Evolutionary conservation across 768 basidiomycete genomes (phyloP), one percentile per base, ranked within the genome.

Genomic region (Sarcodon aspratus): DNA sequence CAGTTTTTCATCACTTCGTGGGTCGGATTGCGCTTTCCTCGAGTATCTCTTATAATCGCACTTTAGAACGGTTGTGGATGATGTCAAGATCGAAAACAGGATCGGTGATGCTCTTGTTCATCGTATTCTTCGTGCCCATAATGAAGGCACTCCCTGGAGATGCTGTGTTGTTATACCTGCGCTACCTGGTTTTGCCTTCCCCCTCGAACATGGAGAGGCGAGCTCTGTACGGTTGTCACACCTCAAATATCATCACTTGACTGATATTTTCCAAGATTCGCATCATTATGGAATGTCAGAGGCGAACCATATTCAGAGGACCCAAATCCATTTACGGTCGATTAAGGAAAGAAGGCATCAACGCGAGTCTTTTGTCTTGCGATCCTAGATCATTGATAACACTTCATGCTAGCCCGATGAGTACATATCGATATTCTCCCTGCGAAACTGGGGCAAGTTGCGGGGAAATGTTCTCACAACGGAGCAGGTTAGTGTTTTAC

Each of bases 251-350:
- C 8, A 5, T 44, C 8, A 33, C 13, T 17, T 33, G 11, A 13
- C 8, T 3, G 31, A 36, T 18, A 13, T 9, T 15, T 50, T 15
- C 47, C 44, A 10, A 92, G 89, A 79, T 95, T 55, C 89, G 95
- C 33, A 84, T 98, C 49, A 98, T 98, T 60, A 60, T 97, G 35
- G 92, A 99, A 60, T 95, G 92, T 59, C 96, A 99, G 64, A 94
- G 90, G 59, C 76, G 85, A 50, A 85, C 91, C 0, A 84, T 98
- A 43, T 76, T 76, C 48, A 76, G 95, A 43, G 96, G 96, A 1
- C 88, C 91, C 3, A 73, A 88, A 62, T 96, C 93, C 3, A 95
- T 99, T 55, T 98, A 90, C 62, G 78, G 77, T 6, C 73, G 92
- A 43, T 69, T 99, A 45, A 72, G 83, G 33, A 85, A 85, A 55